Base-by-base conservation (phyloP, 306 rosid genomes). In the Lathyrus aphaca region DNA sequence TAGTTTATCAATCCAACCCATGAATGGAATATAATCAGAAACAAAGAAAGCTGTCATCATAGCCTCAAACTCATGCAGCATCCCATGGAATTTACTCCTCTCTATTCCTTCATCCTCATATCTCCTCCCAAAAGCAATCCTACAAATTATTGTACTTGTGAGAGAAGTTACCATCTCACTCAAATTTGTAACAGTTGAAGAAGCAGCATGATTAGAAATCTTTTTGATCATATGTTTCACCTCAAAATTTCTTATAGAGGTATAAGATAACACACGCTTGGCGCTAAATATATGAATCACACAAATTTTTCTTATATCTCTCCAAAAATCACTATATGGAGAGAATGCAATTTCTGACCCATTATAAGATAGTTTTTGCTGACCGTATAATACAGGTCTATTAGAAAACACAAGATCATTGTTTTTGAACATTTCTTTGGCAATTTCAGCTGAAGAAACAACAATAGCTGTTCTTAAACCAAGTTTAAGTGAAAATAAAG, bases 401-500 rank as follows among this genome's bases (percentile, higher is more conserved):
- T 59, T 66, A 48, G 72, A 71, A 23, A 65, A 45, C 1, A 35
- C 55, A 11, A 59, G 68, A 7, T 80, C 82, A 46, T 78, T 50
- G 29, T 0, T 14, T 58, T 67, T 75, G 0, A 75, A 30, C 12
- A 17, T n/a, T 11, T 63, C 45, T 23, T 54, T 8, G 44, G 81
- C 81, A 2, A 77, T 0, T 57, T 46, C 59, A 10, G 74, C 7
- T 0, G 79, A 46, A 1, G 79, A 75, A 48, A 75, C 30, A 67
- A 75, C 79, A 10, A 75, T 23, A 0, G 45, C 45, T 6, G 6
- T 9, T 18, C 61, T 75, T 46, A 55, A 5, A 27, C 86, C 82
- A 0, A 82, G 51, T 51, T 76, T 54, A 13, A 85, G 68, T 10
- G 66, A 73, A 72, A 79, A 82, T 2, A 85, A 6, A 0, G 86